These are phyloP conservation scores for Gaertneriomyces sp. DNA, from an alignment of 192 early-diverging fungal genomes.

Conservation along the genomic window DNA sequence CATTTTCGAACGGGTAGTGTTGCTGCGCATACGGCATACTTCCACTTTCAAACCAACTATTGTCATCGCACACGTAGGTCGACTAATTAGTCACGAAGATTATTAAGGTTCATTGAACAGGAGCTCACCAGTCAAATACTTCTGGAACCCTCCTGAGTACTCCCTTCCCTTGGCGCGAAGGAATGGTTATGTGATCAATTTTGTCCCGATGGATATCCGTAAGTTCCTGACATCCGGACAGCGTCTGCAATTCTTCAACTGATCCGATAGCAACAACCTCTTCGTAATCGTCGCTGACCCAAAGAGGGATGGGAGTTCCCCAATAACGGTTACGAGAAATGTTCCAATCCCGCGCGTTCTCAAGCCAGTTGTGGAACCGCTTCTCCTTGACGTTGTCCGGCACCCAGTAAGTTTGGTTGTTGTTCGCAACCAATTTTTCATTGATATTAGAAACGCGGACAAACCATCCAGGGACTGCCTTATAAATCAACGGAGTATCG, in stretches of 20 bases:
- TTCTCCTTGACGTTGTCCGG: slow-evolving; percentile 95
- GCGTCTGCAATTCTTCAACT: slow-evolving; percentile 79
- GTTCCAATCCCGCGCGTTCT: slow-evolving; percentile 94
- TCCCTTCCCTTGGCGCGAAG: slow-evolving; percentile 84
- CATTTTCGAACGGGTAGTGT: slow-evolving; percentile 99
- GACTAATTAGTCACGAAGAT: too few relatives aligned
- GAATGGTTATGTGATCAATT: slow-evolving; percentile 96
- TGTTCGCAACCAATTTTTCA: slow-evolving; percentile 84
- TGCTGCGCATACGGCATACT: slow-evolving; percentile 99
- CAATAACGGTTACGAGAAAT: slow-evolving; percentile 97
- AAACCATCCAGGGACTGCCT: slow-evolving; percentile 96
- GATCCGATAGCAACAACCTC: slow-evolving; percentile 91
- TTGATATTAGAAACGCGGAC: slow-evolving; percentile 81
- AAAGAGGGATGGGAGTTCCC: slow-evolving; percentile 99
- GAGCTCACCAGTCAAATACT: slow-evolving; percentile 99
- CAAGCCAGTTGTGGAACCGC: slow-evolving; percentile 97
- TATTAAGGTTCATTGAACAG: slow-evolving; percentile 16
- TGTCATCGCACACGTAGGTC: slow-evolving; percentile 57
- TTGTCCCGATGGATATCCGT: slow-evolving; percentile 95
- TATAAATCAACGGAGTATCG: slow-evolving; percentile 95
- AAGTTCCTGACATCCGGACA: slow-evolving; percentile 75
- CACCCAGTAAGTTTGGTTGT: slow-evolving; percentile 88
- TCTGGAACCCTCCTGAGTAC: slow-evolving; percentile 83
- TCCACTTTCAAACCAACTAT: slow-evolving; percentile 98
- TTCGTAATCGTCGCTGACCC: slow-evolving; percentile 89